phyloP scores from a whole-genome alignment of 306 rosid species.

The Trichosanthes cucumerina region DNA sequence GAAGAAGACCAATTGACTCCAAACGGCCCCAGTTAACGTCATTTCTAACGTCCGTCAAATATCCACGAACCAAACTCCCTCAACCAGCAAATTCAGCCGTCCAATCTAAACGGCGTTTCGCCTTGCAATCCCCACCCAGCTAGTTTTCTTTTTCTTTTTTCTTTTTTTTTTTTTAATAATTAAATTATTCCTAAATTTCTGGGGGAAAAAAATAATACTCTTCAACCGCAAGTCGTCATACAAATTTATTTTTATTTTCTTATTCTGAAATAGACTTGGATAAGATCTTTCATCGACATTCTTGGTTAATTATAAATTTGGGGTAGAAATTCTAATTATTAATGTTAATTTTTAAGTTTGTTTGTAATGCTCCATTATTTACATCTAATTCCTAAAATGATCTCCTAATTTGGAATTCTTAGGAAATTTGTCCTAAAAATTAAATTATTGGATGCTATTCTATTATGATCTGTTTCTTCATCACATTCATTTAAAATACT shows the following conservation, averaged over 20 bases:
- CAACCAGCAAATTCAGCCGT: neutral
- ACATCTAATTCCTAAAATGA: neutral
- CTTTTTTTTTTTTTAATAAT: neutral
- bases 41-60: slow-evolving; percentile 2
- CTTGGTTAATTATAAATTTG: neutral
- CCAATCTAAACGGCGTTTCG: neutral
- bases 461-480: neutral
- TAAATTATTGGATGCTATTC: no score
- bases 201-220: neutral
- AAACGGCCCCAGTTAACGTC: slow-evolving; percentile 32
- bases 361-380: neutral
- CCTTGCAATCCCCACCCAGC: neutral
- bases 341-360: neutral
- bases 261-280: neutral
- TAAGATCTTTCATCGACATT: neutral
- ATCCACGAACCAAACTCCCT: neutral
- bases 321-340: neutral
- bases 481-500: no score
- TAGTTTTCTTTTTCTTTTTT: neutral
- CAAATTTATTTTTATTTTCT: neutral
- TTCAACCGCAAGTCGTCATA: neutral
- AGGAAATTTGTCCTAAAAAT: no score
- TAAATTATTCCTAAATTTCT: neutral
- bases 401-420: neutral
- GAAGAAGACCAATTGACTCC: slow-evolving; percentile 25